These are phyloP conservation scores for Amanita pseudoporphyria DNA, from an alignment of 768 basidiomycete genomes.

Conservation along the genomic window DNA sequence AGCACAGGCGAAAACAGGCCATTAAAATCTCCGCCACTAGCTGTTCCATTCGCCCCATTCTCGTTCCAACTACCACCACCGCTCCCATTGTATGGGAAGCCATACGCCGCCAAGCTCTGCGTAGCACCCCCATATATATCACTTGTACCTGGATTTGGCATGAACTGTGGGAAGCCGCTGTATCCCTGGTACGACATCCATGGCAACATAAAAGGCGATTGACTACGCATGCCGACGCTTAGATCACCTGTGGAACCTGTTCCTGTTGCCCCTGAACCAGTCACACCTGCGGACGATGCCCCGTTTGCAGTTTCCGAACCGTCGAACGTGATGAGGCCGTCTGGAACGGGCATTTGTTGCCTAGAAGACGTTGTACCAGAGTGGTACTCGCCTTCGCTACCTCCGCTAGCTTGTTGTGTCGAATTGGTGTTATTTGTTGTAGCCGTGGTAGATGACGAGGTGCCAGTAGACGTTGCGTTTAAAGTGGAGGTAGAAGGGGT, in stretches of 20 bases:
- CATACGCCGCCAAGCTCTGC: not conserved
- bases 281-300: not conserved
- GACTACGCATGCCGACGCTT: not conserved
- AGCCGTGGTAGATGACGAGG: not conserved
- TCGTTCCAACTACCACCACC: too few species aligned
- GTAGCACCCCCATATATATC: not conserved
- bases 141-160: too few species aligned
- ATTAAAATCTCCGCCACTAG: too few species aligned
- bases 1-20: too few species aligned
- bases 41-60: too few species aligned
- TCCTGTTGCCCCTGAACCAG: too few species aligned
- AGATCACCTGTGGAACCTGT: not conserved
- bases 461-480: not conserved
- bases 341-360: constrained; percentile 12
- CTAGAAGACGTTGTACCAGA: constrained; percentile 1
- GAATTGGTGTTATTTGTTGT: not conserved
- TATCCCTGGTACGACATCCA: constrained; percentile 1
- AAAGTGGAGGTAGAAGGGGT: too few species aligned
- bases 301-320: constrained; percentile 10
- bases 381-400: not conserved
- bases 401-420: not conserved
- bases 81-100: too few species aligned
- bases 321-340: constrained; percentile 24
- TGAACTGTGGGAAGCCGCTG: not conserved
- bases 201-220: not conserved